Base-by-base conservation (phyloP, 306 rosid genomes). In the Acmispon strigosus region DNA sequence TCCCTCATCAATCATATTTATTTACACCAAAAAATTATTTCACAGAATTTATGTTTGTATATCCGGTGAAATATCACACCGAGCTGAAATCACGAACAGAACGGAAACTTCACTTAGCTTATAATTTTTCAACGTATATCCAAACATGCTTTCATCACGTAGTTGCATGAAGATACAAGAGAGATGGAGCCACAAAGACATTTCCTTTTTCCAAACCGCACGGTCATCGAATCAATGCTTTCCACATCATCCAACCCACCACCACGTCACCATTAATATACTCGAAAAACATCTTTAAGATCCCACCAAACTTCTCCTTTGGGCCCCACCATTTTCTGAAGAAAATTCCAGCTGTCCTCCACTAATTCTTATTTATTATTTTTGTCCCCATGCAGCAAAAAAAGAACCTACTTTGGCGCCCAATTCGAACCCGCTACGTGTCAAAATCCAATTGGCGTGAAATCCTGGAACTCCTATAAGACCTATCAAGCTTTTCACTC, bases 331-430 rank as follows among this genome's bases (percentile, higher is more conserved):
- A 1, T 3, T 41, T 55, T 8, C 17, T 24, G 39, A 66, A 41
- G 22, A 39, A 70, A 32, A 10, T 20, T 69, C 85, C 88, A 85
- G 90, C 93, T 86, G 96, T 86, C 76, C 10, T 65, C 86, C 79
- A 81, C 15, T 50, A 62, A 7, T 32, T 45, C 5, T 24, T n/a
- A 50, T 27, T 50, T 16, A 7, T 18, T 11, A 50, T 58, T 29
- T 3, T 4, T 22, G 6, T 22, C 53, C 73, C 52, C 19, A 34
- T 39, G 44, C 69, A 58, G 13, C 3, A 0, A 41, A 62, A 6
- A 7, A 10, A 8, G 18, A 43, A 44, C 9, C n/a, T n/a, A n/a
- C n/a, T n/a, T 27, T 15, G 29, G 16, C 27, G 22, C 36, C 29
- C 66, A 29, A 16, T 1, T 61, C 27, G 8, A 12, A 7, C 15